These are phyloP conservation scores for Paecilomyces sp. DNA, from an alignment of 2,329 filamentous ascomycete species.

Conservation along the genomic window DNA sequence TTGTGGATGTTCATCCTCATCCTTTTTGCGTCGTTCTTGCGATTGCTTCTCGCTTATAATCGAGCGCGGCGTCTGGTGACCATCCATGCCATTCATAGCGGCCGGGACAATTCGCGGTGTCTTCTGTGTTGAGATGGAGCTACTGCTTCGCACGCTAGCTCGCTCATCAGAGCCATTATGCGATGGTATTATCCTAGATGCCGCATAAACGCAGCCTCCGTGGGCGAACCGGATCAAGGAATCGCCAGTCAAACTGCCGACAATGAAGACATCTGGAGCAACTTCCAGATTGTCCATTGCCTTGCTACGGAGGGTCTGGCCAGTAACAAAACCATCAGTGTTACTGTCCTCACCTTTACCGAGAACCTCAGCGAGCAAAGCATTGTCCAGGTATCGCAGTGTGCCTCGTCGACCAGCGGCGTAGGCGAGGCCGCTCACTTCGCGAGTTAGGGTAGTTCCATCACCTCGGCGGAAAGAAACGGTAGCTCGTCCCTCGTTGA, in stretches of 20 bases:
- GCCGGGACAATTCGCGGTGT: constrained; percentile 3
- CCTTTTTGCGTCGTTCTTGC: neutral
- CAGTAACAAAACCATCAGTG: constrained; percentile 37
- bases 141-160: constrained; percentile 12
- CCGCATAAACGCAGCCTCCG: constrained; percentile 51
- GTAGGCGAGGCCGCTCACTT: constrained; percentile 46
- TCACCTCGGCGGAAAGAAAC: constrained; percentile 39
- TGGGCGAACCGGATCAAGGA: constrained; percentile 54
- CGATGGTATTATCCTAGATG: constrained; percentile 41
- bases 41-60: constrained; percentile 4
- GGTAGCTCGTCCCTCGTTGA: constrained; percentile 20
- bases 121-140: constrained; percentile 6
- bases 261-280: constrained; percentile 46
- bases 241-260: constrained; percentile 54
- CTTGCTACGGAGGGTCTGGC: constrained; percentile 47
- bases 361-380: constrained; percentile 43
- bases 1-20: constrained; percentile 11
- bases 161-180: constrained; percentile 11
- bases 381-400: constrained; percentile 43
- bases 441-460: constrained; percentile 37
- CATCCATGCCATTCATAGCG: constrained; percentile 34
- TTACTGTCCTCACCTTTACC: constrained; percentile 11
- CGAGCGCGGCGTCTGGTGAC: constrained; percentile 17
- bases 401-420: constrained; percentile 51
- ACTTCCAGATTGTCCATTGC: constrained; percentile 48